Evolutionary conservation across 169 alveolate genomes (phyloP).

Genomic region (Plasmodium knowlesi): DNA sequence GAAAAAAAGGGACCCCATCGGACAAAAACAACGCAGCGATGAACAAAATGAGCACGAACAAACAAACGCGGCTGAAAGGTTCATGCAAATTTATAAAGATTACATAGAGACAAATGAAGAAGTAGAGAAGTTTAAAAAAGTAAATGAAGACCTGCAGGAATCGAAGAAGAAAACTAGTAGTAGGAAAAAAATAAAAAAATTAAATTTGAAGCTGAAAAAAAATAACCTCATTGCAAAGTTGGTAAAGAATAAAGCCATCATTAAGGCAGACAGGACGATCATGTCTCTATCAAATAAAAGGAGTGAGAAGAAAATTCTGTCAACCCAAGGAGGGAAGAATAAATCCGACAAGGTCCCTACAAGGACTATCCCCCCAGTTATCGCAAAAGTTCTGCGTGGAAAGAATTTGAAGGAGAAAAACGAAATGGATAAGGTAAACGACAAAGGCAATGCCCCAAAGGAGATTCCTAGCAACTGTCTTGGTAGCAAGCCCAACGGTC

Average conservation of each 20-base stretch:
- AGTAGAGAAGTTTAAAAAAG: constrained; percentile 28
- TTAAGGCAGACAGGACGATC: constrained; percentile 4
- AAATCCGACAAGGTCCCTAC: not conserved
- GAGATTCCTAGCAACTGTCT: not conserved
- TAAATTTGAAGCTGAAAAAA: constrained; percentile 54
- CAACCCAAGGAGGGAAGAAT: not conserved
- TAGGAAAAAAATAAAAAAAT: constrained; percentile 63
- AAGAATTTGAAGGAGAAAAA: not conserved
- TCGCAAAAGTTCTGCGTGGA: not conserved
- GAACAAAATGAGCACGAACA: not conserved
- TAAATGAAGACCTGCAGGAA: constrained; percentile 48
- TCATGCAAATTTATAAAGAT: constrained; percentile 34
- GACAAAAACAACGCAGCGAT: not conserved
- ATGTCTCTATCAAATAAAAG: not conserved
- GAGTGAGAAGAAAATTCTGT: not conserved
- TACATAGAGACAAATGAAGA: constrained; percentile 36
- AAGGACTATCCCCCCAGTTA: not conserved
- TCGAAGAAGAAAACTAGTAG: constrained; percentile 22
- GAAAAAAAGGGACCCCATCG: not conserved
- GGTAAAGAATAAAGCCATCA: constrained; percentile 44
- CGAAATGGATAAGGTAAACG: not conserved
- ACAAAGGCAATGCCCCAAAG: not conserved
- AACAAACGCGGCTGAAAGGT: constrained; percentile 19
- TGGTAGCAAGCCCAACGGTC: not conserved
- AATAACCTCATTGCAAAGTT: constrained; percentile 61